Percentiles rank a stretch among this genome's conserved stretches.
Evolutionary conservation across 768 basidiomycete species (phyloP).

Genomic region (Ramaria sp.): DNA sequence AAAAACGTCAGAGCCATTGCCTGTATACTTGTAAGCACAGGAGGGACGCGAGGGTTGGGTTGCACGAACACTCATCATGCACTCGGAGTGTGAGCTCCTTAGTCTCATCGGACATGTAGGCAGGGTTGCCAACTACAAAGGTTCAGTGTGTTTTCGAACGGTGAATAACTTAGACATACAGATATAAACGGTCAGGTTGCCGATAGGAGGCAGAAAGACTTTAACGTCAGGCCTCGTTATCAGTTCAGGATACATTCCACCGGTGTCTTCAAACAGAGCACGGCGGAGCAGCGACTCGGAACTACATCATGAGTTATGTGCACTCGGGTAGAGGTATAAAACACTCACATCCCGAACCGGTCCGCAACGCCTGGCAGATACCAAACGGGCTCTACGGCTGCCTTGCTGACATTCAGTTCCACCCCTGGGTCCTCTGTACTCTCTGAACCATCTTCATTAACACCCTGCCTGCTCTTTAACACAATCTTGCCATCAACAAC

Average conservation of each 20-base stretch:
- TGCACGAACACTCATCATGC: conserved; percentile 76
- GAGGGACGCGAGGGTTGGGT: neutral
- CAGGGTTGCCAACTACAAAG: conserved; percentile 66
- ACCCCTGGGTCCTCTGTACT: conserved; percentile 61
- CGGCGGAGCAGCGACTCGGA: conserved; percentile 78
- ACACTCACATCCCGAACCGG: conserved; percentile 78
- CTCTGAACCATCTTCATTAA: conserved; percentile 50
- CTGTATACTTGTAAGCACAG: conserved; percentile 22
- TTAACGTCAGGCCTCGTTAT: conserved; percentile 94
- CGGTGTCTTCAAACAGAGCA: conserved; percentile 93
- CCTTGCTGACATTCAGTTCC: conserved; percentile 83
- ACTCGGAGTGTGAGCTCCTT: conserved; percentile 82
- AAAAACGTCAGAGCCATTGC: conserved; percentile 93
- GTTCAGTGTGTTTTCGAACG: neutral
- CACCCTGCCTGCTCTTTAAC: conserved; percentile 49
- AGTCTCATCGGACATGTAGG: conserved; percentile 58
- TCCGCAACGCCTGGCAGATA: conserved; percentile 88
- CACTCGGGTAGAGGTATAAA: neutral
- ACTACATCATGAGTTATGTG: conserved; percentile 24
- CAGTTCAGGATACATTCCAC: conserved; percentile 92
- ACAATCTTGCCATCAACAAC: conserved; percentile 77
- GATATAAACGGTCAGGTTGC: conserved; percentile 84
- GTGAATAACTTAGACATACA: conserved; percentile 32
- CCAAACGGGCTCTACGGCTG: conserved; percentile 96
- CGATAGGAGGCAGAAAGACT: conserved; percentile 92